Conservation (phyloP, 768 basidiomycete genomes). For the Pulveroboletus sp. region DNA sequence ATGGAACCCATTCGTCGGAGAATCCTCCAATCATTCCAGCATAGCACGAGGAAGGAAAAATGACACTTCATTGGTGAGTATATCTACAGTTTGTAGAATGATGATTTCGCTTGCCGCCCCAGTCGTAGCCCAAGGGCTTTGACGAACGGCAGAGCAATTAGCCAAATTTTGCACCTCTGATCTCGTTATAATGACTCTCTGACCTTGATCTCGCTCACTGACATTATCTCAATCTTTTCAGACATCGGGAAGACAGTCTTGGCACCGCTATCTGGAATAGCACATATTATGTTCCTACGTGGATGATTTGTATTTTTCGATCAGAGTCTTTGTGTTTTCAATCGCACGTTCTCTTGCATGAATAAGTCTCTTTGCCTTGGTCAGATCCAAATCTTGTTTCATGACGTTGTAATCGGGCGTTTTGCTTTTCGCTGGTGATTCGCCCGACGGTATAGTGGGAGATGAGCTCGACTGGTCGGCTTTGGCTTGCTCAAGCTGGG, state of each 20-base stretch:
- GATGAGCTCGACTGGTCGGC: neutral
- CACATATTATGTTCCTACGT: too few relatives aligned
- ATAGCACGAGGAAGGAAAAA: neutral
- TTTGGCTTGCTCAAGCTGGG: conserved; percentile 29
- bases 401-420: conserved; percentile 46
- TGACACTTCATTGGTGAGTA: conserved; percentile 27
- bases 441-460: neutral
- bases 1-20: conserved; percentile 54
- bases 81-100: conserved; percentile 21
- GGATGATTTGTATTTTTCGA: conserved; percentile 38
- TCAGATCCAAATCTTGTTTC: conserved; percentile 43
- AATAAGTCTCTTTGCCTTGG: conserved; percentile 64
- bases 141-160: conserved; percentile 64
- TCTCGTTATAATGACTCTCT: conserved; percentile 5
- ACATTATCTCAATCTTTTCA: conserved; percentile 4
- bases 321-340: conserved; percentile 52
- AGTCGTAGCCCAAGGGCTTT: conserved; percentile 61
- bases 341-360: conserved; percentile 68
- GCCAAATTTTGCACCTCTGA: conserved; percentile 72
- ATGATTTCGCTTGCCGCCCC: conserved; percentile 73
- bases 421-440: conserved; percentile 17
- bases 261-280: conserved; percentile 2
- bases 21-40: conserved; percentile 19
- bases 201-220: conserved; percentile 4
- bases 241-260: neutral